Evolutionary conservation across 1,284 basidiomycete species (phyloP).

Genomic region (Puccinia coronata): DNA sequence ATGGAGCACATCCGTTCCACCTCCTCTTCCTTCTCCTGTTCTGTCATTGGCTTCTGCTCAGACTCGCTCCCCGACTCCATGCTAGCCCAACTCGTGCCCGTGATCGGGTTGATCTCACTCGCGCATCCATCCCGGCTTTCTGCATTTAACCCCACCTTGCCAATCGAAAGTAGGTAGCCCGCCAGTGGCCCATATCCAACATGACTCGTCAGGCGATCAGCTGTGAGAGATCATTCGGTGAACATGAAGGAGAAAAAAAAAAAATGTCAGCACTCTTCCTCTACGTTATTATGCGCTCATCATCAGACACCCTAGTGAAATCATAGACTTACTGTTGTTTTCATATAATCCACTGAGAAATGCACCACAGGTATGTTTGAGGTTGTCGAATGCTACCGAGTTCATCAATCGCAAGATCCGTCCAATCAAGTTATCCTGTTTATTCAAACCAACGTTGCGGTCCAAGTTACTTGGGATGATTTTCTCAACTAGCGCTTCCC

Average conservation of each 20-base stretch:
- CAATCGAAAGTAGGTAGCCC: constrained; percentile 37
- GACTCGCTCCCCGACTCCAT: not conserved
- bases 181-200: constrained; percentile 45
- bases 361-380: constrained; percentile 17
- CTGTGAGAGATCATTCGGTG: not conserved
- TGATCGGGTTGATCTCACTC: constrained; percentile 32
- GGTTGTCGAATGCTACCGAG: constrained; percentile 18
- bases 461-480: constrained; percentile 21
- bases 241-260: not conserved
- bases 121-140: not conserved
- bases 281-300: too few relatives aligned
- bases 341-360: constrained; percentile 28
- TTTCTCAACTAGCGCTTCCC: constrained; percentile 16
- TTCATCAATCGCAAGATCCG: constrained; percentile 40
- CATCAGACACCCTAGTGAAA: not conserved
- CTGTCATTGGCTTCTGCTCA: constrained; percentile 1
- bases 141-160: constrained; percentile 22
- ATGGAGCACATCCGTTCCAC: constrained; percentile 84
- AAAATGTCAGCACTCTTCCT: too few relatives aligned
- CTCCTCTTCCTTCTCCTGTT: constrained; percentile 26
- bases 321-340: constrained; percentile 18
- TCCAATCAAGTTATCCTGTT: constrained; percentile 36
- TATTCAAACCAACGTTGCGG: constrained; percentile 26
- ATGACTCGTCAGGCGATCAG: constrained; percentile 28
- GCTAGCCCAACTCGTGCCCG: constrained; percentile 12